Base-by-base conservation (phyloP, 805 yeast genomes). In the Lipomyces spencermartinsiae region DNA sequence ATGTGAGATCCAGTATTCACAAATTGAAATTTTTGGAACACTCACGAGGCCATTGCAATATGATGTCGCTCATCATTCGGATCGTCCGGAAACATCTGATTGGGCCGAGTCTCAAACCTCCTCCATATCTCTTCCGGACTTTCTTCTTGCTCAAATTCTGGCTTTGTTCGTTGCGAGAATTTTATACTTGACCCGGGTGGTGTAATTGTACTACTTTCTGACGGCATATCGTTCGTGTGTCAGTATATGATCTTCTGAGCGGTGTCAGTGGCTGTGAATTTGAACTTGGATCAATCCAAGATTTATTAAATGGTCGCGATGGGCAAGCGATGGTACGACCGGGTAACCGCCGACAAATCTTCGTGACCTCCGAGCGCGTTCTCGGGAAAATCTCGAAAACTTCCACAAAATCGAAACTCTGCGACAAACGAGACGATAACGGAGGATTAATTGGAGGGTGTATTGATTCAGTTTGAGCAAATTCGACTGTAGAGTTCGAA, bases 31-130 rank as follows among this genome's bases (percentile, higher is more conserved):
- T 22, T 9, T 16, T 25, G 7, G 14, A 9, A 31, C 22, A 64
- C 75, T 57, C 63, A 72, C 77, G 86, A 80, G 0, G 87, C 82
- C 82, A 93, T 93, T 66, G 86, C 82, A 70, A 85, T 85, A 75
- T 87, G 88, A 76, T 91, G 93, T 33, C 86, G 80, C 62, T 86
- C 84, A 53, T 88, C 86, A 8, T 90, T 87, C 31, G 98, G 98
- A 64, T 88, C 87, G 72, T 95, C 99, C 0, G 98, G 98, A 74
- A 90, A 92, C 75, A 86, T 89, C 75, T 87, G 88, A 77, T 82
- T 63, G 10, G 43, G 61, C 19, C 69, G 64, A 1, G 60, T 46
- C 9, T 68, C 65, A 55, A 66, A 68, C 22, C 71, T 67, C 39
- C 54, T 22, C 37, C 56, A 8, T 46, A 68, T 53, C 14, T n/a